A percentile compares a stretch with the other conserved stretches of the same genome.
phyloP scores from a whole-genome alignment of 2,329 filamentous ascomycete species.

The Fusarium tanahbumbuense region DNA sequence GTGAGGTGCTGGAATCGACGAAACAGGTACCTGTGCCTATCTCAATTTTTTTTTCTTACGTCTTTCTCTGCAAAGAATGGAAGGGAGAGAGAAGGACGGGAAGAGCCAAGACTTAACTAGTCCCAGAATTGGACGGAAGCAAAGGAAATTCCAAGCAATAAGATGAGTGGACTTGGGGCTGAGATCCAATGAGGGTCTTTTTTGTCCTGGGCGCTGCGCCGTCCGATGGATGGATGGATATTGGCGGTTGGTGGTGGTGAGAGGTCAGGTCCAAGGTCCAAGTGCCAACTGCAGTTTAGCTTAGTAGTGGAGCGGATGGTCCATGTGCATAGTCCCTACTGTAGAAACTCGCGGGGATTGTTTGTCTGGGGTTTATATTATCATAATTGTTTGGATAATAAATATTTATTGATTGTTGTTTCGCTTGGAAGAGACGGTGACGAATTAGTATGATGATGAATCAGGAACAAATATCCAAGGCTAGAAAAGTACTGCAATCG shows the following conservation, averaged over 20 bases:
- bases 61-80: slow-evolving; percentile 14
- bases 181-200: slow-evolving; percentile 18
- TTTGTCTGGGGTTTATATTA: slow-evolving; percentile 7
- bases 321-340: slow-evolving; percentile 3
- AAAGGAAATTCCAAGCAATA: slow-evolving; percentile 32
- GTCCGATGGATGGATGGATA: slow-evolving; percentile 15
- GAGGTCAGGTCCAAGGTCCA: slow-evolving; percentile 8
- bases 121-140: slow-evolving; percentile 18
- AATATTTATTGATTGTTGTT: neutral
- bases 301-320: neutral
- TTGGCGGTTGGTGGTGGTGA: slow-evolving; percentile 27
- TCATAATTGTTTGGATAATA: neutral
- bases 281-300: slow-evolving; percentile 31
- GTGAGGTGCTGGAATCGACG: slow-evolving; percentile 22
- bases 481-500: neutral
- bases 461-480: neutral
- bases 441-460: neutral
- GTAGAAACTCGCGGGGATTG: slow-evolving; percentile 12
- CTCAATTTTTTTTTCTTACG: neutral
- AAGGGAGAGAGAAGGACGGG: slow-evolving; percentile 18
- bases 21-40: neutral
- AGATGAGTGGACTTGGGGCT: slow-evolving; percentile 33
- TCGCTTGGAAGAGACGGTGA: neutral
- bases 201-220: slow-evolving; percentile 36
- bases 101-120: slow-evolving; percentile 31